Conservation (phyloP, 2,329 filamentous ascomycete genomes). For the Verticillium nonalfalfae region DNA sequence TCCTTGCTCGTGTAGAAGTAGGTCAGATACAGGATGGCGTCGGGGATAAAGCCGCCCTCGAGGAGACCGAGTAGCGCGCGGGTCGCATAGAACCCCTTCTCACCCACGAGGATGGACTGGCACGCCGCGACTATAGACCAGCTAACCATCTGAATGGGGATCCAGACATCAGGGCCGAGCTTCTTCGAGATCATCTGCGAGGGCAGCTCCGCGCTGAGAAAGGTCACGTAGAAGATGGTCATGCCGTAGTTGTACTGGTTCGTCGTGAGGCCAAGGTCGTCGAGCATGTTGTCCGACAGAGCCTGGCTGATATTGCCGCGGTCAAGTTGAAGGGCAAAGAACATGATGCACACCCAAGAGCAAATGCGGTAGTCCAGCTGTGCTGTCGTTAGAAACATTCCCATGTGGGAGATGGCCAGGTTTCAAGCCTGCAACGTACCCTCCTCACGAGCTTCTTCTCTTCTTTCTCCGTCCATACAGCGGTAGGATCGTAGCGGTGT, state of each 20-base stretch:
- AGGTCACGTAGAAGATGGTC: constrained; percentile 41
- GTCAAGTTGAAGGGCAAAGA: constrained; percentile 28
- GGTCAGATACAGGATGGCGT: constrained; percentile 31
- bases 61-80: constrained; percentile 36
- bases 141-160: constrained; percentile 35
- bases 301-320: constrained; percentile 28
- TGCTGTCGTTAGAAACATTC: background rate
- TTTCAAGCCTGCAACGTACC: constrained; percentile 22
- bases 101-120: constrained; percentile 21
- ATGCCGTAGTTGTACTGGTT: constrained; percentile 40
- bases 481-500: constrained; percentile 52
- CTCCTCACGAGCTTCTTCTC: constrained; percentile 48
- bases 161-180: constrained; percentile 41
- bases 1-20: constrained; percentile 67
- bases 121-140: constrained; percentile 27
- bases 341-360: constrained; percentile 24
- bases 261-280: constrained; percentile 22
- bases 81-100: constrained; percentile 22
- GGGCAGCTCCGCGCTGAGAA: constrained; percentile 46
- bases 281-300: constrained; percentile 25
- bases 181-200: constrained; percentile 45
- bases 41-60: constrained; percentile 55
- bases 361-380: constrained; percentile 32
- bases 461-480: constrained; percentile 49
- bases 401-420: background rate